Conservation (phyloP, 75 land plant genomes). For the Azolla pinnata region DNA sequence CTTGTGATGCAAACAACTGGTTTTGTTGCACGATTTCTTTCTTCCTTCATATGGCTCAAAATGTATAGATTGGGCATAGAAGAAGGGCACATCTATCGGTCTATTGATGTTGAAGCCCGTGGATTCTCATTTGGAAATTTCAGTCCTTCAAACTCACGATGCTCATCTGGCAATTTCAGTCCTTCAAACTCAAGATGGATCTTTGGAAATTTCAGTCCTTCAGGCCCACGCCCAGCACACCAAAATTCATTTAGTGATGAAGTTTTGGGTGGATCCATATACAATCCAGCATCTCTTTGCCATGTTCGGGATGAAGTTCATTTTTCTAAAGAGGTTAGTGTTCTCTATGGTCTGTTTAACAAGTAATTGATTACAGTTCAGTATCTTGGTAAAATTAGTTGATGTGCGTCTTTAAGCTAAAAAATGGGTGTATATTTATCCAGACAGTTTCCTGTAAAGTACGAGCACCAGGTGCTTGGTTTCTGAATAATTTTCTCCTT, state of each 20-base stretch:
- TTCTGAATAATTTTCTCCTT: too few species aligned
- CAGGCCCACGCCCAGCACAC: constrained; percentile 15
- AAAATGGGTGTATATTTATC: too few species aligned
- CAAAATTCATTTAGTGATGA: constrained; percentile 26
- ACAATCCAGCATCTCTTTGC: constrained; percentile 72
- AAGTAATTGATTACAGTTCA: too few species aligned
- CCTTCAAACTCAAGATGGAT: constrained; percentile 40
- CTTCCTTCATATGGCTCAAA: constrained; percentile 82
- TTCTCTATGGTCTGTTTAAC: neutral
- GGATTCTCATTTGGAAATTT: constrained; percentile 6
- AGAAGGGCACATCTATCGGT: constrained; percentile 14
- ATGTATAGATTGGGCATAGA: constrained; percentile 74
- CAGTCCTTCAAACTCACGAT: too few species aligned
- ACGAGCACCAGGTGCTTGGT: too few species aligned
- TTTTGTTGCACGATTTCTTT: constrained; percentile 56
- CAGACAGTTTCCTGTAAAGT: too few species aligned
- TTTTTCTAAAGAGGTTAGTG: constrained; percentile 7
- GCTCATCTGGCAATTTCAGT: neutral
- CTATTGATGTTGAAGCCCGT: too few species aligned
- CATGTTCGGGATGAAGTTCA: neutral
- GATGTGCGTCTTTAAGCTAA: too few species aligned
- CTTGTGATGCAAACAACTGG: constrained; percentile 72
- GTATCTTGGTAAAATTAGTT: too few species aligned
- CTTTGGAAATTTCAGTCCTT: constrained; percentile 28
- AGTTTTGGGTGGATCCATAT: constrained; percentile 75